These are phyloP conservation scores for Arachis stenosperma DNA, from an alignment of 306 rosid species.

Conservation along the genomic window DNA sequence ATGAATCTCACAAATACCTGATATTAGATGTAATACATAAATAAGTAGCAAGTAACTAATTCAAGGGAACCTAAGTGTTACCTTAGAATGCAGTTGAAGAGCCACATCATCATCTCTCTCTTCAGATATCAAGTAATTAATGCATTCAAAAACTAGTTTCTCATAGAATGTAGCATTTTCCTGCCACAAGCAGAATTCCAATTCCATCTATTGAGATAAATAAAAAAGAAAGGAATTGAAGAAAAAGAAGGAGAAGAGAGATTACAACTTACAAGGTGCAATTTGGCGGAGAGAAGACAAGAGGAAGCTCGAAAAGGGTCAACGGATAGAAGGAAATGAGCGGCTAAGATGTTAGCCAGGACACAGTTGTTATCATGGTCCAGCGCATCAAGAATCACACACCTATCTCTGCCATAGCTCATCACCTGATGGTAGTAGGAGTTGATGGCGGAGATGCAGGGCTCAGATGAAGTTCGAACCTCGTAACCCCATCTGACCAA, in stretches of 20 bases:
- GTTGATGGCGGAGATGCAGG: conserved; percentile 77
- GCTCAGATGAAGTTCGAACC: conserved; percentile 67
- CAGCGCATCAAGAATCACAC: conserved; percentile 76
- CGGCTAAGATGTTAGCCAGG: conserved; percentile 79
- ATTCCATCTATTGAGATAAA: not conserved
- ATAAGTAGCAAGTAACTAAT: not conserved
- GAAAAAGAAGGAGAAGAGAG: not conserved
- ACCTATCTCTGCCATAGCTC: conserved; percentile 69
- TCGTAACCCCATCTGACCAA: conserved; percentile 72
- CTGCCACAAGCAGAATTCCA: conserved; percentile 47
- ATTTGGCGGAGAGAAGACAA: conserved; percentile 62
- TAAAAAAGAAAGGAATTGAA: not conserved
- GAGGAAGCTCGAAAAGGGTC: conserved; percentile 56
- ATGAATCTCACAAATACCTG: conserved; percentile 12
- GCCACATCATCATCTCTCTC: conserved; percentile 80
- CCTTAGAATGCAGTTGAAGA: conserved; percentile 68
- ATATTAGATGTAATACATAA: not conserved
- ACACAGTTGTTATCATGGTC: conserved; percentile 69
- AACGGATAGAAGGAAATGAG: conserved; percentile 56
- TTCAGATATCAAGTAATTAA: conserved; percentile 64
- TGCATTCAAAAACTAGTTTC: conserved; percentile 64
- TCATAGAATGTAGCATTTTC: conserved; percentile 84
- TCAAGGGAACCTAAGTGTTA: conserved; percentile 21
- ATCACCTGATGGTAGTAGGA: conserved; percentile 77
- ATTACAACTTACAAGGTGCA: conserved; percentile 69